Evolutionary conservation across 1,284 basidiomycete species (phyloP).

Genomic region (Naganishia liquefaciens): DNA sequence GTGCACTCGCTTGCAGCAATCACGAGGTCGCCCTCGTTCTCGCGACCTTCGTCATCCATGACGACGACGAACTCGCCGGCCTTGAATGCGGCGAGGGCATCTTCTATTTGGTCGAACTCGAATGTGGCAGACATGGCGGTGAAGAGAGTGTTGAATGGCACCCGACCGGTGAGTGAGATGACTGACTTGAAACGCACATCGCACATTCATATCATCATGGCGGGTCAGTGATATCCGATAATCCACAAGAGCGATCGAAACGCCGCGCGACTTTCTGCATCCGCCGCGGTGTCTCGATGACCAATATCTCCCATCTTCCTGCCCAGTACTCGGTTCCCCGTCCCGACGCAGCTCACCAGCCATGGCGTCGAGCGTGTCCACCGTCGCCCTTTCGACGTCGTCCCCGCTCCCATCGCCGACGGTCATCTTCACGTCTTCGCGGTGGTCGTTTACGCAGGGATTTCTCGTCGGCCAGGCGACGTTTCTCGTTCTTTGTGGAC

Average conservation of each 20-base stretch:
- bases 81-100: slow-evolving; percentile 74
- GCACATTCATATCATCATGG: not conserved
- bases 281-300: slow-evolving; percentile 5
- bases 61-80: slow-evolving; percentile 89
- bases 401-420: not conserved
- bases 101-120: slow-evolving; percentile 70
- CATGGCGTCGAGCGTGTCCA: slow-evolving; percentile 6
- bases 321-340: no score
- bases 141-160: not conserved
- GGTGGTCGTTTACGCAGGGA: slow-evolving; percentile 59
- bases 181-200: not conserved
- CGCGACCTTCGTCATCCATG: slow-evolving; percentile 89
- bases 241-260: slow-evolving; percentile 13
- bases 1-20: slow-evolving; percentile 78
- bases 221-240: not conserved
- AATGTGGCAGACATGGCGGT: slow-evolving; percentile 37
- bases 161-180: not conserved
- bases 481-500: slow-evolving; percentile 53
- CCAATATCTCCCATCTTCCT: slow-evolving; percentile 26
- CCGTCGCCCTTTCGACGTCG: slow-evolving; percentile 1
- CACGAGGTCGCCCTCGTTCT: slow-evolving; percentile 94
- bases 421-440: slow-evolving; percentile 32
- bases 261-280: slow-evolving; percentile 2
- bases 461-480: slow-evolving; percentile 59
- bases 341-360: not conserved